Percentiles rank a stretch among this genome's conserved stretches.
phyloP scores from a whole-genome alignment of 2,329 filamentous ascomycete species.

The Fusarium multiceps region DNA sequence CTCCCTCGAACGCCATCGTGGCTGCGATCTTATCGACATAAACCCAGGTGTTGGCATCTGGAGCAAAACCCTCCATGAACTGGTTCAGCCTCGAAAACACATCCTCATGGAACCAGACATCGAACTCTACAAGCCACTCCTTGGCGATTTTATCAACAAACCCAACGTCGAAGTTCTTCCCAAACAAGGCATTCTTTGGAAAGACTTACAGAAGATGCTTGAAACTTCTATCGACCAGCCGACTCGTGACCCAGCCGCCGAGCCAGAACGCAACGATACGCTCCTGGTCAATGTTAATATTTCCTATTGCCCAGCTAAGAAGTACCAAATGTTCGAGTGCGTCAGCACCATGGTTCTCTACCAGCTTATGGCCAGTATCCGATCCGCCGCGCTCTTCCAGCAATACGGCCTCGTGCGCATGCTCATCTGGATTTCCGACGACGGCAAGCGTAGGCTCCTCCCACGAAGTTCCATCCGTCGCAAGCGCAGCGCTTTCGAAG shows the following conservation, averaged over 20 bases:
- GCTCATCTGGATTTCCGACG: slow-evolving; percentile 75
- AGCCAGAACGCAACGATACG: slow-evolving; percentile 72
- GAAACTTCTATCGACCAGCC: slow-evolving; percentile 66
- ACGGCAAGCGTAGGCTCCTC: slow-evolving; percentile 68
- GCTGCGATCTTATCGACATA: slow-evolving; percentile 88
- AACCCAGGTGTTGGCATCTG: slow-evolving; percentile 84
- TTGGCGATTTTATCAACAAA: slow-evolving; percentile 66
- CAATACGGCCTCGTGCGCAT: slow-evolving; percentile 82
- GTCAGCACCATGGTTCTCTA: slow-evolving; percentile 68
- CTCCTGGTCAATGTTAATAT: slow-evolving; percentile 80
- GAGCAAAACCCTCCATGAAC: slow-evolving; percentile 80
- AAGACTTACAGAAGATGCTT: slow-evolving; percentile 67
- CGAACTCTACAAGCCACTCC: slow-evolving; percentile 67
- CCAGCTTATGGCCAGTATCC: slow-evolving; percentile 70
- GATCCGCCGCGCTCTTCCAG: slow-evolving; percentile 72
- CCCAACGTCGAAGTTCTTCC: slow-evolving; percentile 63
- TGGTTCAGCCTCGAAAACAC: slow-evolving; percentile 82
- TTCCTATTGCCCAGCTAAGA: slow-evolving; percentile 62
- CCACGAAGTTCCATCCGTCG: slow-evolving; percentile 68
- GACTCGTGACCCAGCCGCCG: slow-evolving; percentile 50
- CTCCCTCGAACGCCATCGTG: slow-evolving; percentile 74
- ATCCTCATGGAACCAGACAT: slow-evolving; percentile 81
- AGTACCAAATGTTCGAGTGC: slow-evolving; percentile 65
- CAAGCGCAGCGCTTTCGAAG: slow-evolving; percentile 67
- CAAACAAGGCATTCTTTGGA: slow-evolving; percentile 69